Conservation (phyloP, 2,329 filamentous ascomycete species). For the Didymella sp. region DNA sequence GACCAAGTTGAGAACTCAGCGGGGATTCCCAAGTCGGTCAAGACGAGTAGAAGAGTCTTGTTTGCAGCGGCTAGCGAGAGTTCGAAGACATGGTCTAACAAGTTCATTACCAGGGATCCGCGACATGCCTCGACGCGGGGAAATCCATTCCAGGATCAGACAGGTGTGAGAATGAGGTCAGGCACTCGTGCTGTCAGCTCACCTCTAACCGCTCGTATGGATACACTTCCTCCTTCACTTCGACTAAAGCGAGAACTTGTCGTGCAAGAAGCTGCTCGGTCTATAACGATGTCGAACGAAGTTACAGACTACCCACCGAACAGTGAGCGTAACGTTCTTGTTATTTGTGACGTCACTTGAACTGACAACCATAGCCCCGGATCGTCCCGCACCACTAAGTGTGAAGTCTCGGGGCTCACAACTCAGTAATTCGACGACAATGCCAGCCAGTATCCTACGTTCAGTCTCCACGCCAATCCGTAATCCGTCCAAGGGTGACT, state of each 20-base stretch:
- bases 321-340: not conserved
- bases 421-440: constrained; percentile 3
- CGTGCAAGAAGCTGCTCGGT: constrained; percentile 4
- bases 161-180: not conserved
- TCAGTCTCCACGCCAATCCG: constrained; percentile 24
- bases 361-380: constrained; percentile 26
- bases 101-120: constrained; percentile 4
- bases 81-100: constrained; percentile 8
- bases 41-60: not conserved
- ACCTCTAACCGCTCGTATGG: constrained; percentile 5
- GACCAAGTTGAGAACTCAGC: not conserved
- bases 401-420: constrained; percentile 22
- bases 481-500: not conserved
- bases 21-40: not conserved
- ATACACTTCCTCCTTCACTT: constrained; percentile 9
- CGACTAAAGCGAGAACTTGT: constrained; percentile 3
- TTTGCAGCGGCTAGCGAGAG: not conserved
- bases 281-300: not conserved
- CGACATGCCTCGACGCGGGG: not conserved
- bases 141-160: constrained; percentile 4
- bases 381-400: constrained; percentile 38
- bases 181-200: not conserved
- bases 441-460: constrained; percentile 1
- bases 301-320: constrained; percentile 7
- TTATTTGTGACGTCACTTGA: too few species aligned